These are phyloP conservation scores for Chalaropsis thielavioides DNA, from an alignment of 2,329 filamentous ascomycete genomes.

Conservation along the genomic window DNA sequence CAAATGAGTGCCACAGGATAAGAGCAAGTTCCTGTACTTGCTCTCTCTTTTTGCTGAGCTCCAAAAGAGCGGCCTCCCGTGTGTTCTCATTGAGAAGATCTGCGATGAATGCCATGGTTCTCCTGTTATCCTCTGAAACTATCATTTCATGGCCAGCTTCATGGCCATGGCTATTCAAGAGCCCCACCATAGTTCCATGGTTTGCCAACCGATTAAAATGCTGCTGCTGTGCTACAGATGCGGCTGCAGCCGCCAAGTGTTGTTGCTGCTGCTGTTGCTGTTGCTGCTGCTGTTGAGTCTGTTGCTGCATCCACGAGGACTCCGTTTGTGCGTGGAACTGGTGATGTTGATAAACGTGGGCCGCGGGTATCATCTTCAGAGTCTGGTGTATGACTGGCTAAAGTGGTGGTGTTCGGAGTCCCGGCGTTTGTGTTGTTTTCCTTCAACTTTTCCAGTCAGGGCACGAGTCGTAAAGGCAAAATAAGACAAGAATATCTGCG, in stretches of 20 bases:
- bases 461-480: neutral
- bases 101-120: slow-evolving; percentile 85
- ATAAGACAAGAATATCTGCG: neutral
- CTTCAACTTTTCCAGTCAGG: neutral
- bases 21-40: slow-evolving; percentile 92
- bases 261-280: slow-evolving; percentile 50
- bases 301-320: slow-evolving; percentile 48
- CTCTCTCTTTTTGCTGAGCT: slow-evolving; percentile 96
- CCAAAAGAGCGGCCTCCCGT: slow-evolving; percentile 78
- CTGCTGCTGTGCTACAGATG: slow-evolving; percentile 38
- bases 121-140: slow-evolving; percentile 75
- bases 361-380: slow-evolving; percentile 45
- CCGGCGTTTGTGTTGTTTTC: neutral
- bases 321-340: slow-evolving; percentile 50
- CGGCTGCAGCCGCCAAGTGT: slow-evolving; percentile 39
- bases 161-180: slow-evolving; percentile 35
- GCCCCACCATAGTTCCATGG: slow-evolving; percentile 29
- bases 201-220: slow-evolving; percentile 62
- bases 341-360: slow-evolving; percentile 53
- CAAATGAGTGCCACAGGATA: slow-evolving; percentile 97
- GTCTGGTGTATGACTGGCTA: neutral
- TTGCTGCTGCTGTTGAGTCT: slow-evolving; percentile 36
- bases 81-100: slow-evolving; percentile 79
- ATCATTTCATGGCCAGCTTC: slow-evolving; percentile 45
- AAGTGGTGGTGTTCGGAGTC: neutral